Conservation (phyloP, 441 rosid genomes). For the Adansonia grandidieri region DNA sequence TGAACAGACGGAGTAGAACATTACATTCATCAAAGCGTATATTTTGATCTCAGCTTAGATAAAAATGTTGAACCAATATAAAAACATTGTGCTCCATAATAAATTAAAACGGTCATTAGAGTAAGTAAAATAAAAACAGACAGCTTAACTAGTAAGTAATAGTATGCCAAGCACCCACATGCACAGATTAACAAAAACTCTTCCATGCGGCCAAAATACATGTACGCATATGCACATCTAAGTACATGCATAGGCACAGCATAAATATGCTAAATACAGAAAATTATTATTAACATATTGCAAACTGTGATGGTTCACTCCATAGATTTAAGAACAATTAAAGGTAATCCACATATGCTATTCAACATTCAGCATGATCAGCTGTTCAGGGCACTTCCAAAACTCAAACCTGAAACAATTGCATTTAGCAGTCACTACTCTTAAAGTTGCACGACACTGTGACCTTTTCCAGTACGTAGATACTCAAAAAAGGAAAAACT, state of each 20-base stretch:
- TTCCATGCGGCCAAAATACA: slow-evolving; percentile 1
- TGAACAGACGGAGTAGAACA: slow-evolving; percentile 29
- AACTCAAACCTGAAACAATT: not conserved
- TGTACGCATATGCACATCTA: not conserved
- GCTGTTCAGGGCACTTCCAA: not conserved
- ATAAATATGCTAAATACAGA: not conserved
- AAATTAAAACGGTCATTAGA: not conserved
- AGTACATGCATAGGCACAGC: not conserved
- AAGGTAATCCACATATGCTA: not conserved
- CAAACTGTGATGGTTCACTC: not conserved
- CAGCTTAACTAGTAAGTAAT: not conserved
- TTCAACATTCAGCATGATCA: not conserved
- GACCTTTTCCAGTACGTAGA: not conserved
- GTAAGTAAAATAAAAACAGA: not conserved
- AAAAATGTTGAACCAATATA: not conserved
- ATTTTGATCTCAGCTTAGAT: not conserved
- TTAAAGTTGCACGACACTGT: not conserved
- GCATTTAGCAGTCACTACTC: not conserved
- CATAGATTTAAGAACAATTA: not conserved
- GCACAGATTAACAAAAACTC: not conserved
- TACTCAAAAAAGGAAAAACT: not conserved
- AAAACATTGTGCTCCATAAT: not conserved
- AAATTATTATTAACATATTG: not conserved
- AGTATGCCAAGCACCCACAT: not conserved
- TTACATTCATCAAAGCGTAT: not conserved